Evolutionary conservation across 371 early-diverging fungal species (phyloP), one percentile per base, ranked within the genome.

Genomic region (Rhizopus microsporus): DNA sequence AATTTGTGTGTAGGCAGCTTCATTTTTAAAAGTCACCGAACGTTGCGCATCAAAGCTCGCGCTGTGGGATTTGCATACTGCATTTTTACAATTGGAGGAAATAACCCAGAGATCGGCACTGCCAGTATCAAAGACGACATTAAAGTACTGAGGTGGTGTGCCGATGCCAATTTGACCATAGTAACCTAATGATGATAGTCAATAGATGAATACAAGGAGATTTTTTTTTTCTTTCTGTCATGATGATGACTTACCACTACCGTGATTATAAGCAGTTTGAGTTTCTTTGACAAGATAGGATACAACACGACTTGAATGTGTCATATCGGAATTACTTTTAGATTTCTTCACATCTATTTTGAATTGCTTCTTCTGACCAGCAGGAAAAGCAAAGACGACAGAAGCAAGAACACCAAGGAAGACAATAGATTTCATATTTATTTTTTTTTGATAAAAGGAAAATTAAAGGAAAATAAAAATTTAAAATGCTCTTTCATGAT

Each of bases 81-180:
- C 88, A 1, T 89, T 90, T 31, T 71, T 63, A 80, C 98, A 97
- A 55, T 87, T 78, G 2, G 90, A 86, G 13, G 94, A 94, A 0
- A 97, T 95, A n/a, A 98, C 95, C 92, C 92, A 90, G 39, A 89
- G 56, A 54, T 90, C 85, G 29, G 86, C 74, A 29, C 89, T 88
- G 0, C 91, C 92, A 0, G 91, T 92, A 57, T 92, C 92, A 62
- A 92, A 88, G 5, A 88, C 75, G 5, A 91, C 81, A 17, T 78
- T 71, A 58, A 90, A 85, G 29, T 30, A 57, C 57, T 91, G 89
- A 1, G 86, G 80, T 7, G 91, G 91, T 5, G 83, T 79, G 4
- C 92, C 92, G 1, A 92, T 56, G 13, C 67, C 54, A 9, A 88
- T 75, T 35, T 70, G 72, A 23, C 88, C 88, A 66, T 79, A 84